Evolutionary conservation across 2,329 filamentous ascomycete genomes (phyloP), one percentile per base, ranked within the genome.

Genomic region (Sporothrix brasiliensis): DNA sequence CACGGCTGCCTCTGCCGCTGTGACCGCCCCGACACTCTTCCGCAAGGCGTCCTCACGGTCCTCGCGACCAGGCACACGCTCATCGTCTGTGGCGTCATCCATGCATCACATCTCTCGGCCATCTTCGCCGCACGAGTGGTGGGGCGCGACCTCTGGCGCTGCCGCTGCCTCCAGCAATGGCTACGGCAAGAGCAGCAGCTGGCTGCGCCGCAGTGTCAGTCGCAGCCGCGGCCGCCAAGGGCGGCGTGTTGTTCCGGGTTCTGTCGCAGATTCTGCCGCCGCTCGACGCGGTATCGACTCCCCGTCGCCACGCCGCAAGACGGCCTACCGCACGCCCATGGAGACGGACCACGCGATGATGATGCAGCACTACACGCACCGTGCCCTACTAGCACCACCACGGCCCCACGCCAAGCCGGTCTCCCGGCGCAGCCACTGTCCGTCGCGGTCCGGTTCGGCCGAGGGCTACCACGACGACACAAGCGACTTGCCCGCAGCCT

Each of bases 1-100:
- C 4, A 19, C 53, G 16, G 14, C 41, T n/a, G 44, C 52, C 9
- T 80, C 79, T 24, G 7, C 24, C 1, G n/a, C 69, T 1, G 27
- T 49, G 4, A 73, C 78, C 54, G 34, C 34, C 7, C 21, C 44
- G 0, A 16, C 44, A 7, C 41, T 30, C 7, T 34, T 63, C 39
- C 69, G 69, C 54, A 68, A 70, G 7, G 69, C 69, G 5, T 67
- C 68, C 3, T 27, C 69, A 2, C 69, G 63, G 19, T 67, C 68
- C 14, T 24, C 68, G 4, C 69, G 69, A 11, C 30, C 61, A 30
- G 53, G 58, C n/a, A 66, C 69, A 21, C 61, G 58, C 11, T 70
- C 69, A 19, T 30, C 60, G 11, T 65, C 68, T 7, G 11, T 49
- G 24, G 63, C 70, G 19, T 58, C 54, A 19, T 68, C 56, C 24